Evolutionary conservation across 805 yeast genomes (phyloP).

Genomic region (Zygotorulaspora florentina): DNA sequence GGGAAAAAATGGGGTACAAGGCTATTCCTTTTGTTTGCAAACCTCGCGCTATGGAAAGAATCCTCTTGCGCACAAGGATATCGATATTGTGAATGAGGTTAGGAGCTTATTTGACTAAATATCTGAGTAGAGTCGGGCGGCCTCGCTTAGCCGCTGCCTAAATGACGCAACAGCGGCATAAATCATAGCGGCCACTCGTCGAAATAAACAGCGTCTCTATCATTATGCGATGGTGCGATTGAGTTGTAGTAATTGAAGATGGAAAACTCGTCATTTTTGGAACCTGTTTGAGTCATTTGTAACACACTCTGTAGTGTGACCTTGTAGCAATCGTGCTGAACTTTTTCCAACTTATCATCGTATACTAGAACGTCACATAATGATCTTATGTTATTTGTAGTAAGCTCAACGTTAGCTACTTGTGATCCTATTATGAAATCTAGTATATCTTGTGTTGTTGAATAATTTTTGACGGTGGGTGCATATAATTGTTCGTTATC

Average conservation of each 20-base stretch:
- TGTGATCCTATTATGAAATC: slow-evolving; percentile 67
- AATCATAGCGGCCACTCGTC: slow-evolving; percentile 45
- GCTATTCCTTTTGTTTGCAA: too few relatives aligned
- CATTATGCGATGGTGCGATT: slow-evolving; percentile 37
- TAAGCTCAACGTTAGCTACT: slow-evolving; percentile 78
- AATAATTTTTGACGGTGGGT: slow-evolving; percentile 57
- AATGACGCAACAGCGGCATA: not conserved
- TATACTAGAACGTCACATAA: slow-evolving; percentile 82
- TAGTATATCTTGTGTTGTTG: slow-evolving; percentile 68
- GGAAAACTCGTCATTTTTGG: slow-evolving; percentile 30
- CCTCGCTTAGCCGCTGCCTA: not conserved
- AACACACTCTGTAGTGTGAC: slow-evolving; percentile 82
- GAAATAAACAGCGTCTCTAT: slow-evolving; percentile 43
- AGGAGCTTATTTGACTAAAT: too few relatives aligned
- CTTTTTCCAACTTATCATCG: slow-evolving; percentile 78
- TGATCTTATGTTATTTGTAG: slow-evolving; percentile 66
- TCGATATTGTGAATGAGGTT: too few relatives aligned
- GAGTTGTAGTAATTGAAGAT: slow-evolving; percentile 43
- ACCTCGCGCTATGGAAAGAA: too few relatives aligned
- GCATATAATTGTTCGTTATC: slow-evolving; percentile 39
- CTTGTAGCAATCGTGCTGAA: slow-evolving; percentile 58
- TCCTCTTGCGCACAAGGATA: too few relatives aligned
- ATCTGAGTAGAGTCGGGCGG: too few relatives aligned
- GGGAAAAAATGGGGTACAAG: too few relatives aligned
- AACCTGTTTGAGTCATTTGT: slow-evolving; percentile 45